phyloP scores from a whole-genome alignment of 352 stramenopile genomes.

The Globisporangium splendens region DNA sequence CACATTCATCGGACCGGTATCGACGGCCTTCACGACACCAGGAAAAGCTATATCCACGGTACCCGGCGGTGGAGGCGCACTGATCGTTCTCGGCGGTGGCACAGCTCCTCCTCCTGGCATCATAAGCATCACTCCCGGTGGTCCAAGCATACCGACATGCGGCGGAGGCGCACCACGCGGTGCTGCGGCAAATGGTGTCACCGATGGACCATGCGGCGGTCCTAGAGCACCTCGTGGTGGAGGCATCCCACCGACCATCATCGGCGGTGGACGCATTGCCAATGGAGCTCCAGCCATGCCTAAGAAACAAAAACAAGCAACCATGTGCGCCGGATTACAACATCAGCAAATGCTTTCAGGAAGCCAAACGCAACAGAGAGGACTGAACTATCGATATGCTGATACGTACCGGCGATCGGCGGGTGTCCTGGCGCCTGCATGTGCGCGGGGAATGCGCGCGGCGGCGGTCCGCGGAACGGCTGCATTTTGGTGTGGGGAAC shows the following conservation, averaged over 20 bases:
- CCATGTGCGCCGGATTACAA: neutral
- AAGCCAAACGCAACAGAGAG: too few species aligned
- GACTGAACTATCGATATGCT: too few species aligned
- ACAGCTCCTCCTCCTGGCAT: neutral
- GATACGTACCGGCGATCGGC: conserved; percentile 8
- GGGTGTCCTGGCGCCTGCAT: conserved; percentile 2
- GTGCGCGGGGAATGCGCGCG: conserved; percentile 13
- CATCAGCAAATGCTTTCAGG: too few species aligned
- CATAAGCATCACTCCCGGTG: neutral
- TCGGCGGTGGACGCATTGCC: neutral
- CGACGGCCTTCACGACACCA: conserved; percentile 9
- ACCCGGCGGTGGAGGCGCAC: conserved; percentile 9
- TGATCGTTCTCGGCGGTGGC: conserved; percentile 1
- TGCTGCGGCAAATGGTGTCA: conserved; percentile 4
- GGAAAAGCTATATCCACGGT: conserved; percentile 11
- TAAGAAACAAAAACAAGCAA: conserved; percentile 1
- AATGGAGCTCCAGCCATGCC: conserved; percentile 3
- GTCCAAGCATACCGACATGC: conserved; percentile 1
- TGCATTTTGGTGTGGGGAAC: conserved; percentile 10
- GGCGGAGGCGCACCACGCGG: neutral
- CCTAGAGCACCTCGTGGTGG: neutral
- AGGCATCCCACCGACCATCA: conserved; percentile 2
- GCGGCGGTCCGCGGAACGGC: conserved; percentile 17
- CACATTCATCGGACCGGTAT: conserved; percentile 32
- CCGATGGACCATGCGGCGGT: conserved; percentile 5